A percentile compares a stretch with the other conserved stretches of the same genome.
These are phyloP conservation scores for Blastobotrys arbuscula DNA, from an alignment of 1,139 yeast genomes.

Conservation along the genomic window DNA sequence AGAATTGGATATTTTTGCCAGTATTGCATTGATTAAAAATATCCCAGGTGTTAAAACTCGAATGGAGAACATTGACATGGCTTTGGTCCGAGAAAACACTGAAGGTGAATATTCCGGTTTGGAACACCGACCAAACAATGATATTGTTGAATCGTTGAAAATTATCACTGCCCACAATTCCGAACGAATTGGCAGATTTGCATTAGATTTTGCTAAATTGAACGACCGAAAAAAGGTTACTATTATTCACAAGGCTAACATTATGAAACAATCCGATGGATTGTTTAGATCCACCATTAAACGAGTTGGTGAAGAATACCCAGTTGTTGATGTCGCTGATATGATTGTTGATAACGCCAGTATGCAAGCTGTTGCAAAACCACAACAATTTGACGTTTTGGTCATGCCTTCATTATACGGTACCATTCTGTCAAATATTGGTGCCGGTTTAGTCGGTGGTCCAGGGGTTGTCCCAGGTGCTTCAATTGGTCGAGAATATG, in stretches of 20 bases:
- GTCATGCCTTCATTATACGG: constrained; percentile 99
- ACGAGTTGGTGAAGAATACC: constrained; percentile 86
- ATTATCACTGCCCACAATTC: constrained; percentile 92
- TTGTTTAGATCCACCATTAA: constrained; percentile 92
- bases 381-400: constrained; percentile 96
- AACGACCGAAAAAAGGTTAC: constrained; percentile 91
- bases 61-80: constrained; percentile 83
- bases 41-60: constrained; percentile 93
- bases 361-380: constrained; percentile 98
- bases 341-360: constrained; percentile 98
- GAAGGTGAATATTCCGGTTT: constrained; percentile 99
- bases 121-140: constrained; percentile 96
- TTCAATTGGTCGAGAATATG: constrained; percentile 95
- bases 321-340: constrained; percentile 77
- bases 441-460: constrained; percentile 98
- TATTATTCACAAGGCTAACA: constrained; percentile 98
- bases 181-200: constrained; percentile 96
- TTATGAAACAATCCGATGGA: constrained; percentile 98
- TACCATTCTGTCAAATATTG: constrained; percentile 93
- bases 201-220: constrained; percentile 90
- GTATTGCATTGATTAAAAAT: constrained; percentile 86
- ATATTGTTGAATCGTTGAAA: constrained; percentile 95
- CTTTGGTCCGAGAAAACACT: constrained; percentile 92
- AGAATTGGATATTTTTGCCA: constrained; percentile 92
- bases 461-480: constrained; percentile 99